A percentile compares a stretch with the other conserved stretches of the same genome.
phyloP scores from a whole-genome alignment of 208 protist genomes.

The Endotrypanum monterogeii region DNA sequence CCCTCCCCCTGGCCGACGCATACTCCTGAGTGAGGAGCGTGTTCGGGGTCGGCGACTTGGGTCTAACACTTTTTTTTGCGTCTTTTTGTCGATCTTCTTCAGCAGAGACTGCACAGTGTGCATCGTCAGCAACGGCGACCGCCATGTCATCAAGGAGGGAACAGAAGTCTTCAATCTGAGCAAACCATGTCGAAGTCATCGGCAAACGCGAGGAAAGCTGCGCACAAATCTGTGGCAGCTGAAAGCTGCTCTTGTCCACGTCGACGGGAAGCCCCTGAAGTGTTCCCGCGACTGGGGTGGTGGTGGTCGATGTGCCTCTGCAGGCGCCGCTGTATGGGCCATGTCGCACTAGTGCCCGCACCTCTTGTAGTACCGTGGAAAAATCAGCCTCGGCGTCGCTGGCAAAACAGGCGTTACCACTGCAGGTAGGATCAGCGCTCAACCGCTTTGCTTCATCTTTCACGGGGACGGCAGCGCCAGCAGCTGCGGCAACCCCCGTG shows the following conservation, averaged over 20 bases:
- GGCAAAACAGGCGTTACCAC: no score
- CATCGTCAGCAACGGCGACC: neutral
- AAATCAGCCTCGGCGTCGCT: constrained; percentile 14
- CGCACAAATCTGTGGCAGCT: constrained; percentile 1
- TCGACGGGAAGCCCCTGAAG: neutral
- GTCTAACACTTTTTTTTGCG: neutral
- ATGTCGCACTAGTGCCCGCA: constrained; percentile 13
- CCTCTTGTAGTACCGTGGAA: constrained; percentile 21
- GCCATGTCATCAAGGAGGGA: constrained; percentile 20
- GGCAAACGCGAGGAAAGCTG: constrained; percentile 1
- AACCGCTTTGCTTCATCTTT: neutral
- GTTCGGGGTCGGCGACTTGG: constrained; percentile 8
- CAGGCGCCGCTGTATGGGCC: constrained; percentile 4
- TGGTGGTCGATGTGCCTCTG: neutral
- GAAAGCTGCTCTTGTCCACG: neutral
- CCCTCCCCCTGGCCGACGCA: constrained; percentile 1
- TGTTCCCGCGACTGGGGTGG: neutral
- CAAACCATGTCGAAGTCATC: constrained; percentile 24
- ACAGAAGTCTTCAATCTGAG: constrained; percentile 25
- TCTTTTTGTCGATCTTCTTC: constrained; percentile 5
- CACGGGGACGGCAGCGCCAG: neutral
- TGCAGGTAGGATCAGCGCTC: neutral
- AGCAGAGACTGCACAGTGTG: neutral
- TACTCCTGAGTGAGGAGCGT: constrained; percentile 19
- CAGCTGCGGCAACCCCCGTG: neutral